Base-by-base conservation (phyloP, 768 basidiomycete species). In the Calocybe indica region DNA sequence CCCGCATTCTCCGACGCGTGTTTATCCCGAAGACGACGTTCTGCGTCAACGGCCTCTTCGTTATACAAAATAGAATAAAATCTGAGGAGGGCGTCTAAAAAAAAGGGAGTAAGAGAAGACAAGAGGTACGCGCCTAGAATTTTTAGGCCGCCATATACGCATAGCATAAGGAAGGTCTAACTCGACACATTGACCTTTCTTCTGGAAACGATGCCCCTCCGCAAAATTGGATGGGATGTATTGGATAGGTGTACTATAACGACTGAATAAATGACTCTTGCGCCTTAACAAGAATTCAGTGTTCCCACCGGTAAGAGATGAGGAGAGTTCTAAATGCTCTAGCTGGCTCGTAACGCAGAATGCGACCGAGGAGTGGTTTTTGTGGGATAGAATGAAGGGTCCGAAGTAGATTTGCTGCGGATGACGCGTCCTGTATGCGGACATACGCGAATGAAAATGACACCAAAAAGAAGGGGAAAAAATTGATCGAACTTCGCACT, bases 271-370 rank as follows among this genome's bases (percentile, higher is more conserved):
- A 47, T 52, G 7, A 41, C 11, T 11, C 4, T 35, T 41, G 15
- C 31, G 32, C 30, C 42, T 37, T 13, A 7, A 30, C 6, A 43
- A 28, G 33, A 41, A n/a, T 35, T 9, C 15, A 42, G 40, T 28
- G 1, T 45, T 56, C 67, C 40, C 51, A 83, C 86, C 85, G 74
- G 62, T 87, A 90, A 22, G 89, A 90, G 44, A 92, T 69, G 47
- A 87, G 69, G 14, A 92, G 67, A 31, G 86, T 80, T 53, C 85
- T 77, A 55, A 83, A 84, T 10, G 87, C 85, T 50, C 86, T 78
- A 10, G 89, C 88, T 15, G 76, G 79, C 53, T 92, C 89, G 50
- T 81, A 90, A 38, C 89, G 88, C 52, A 92, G 67, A 48, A 71
- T 70, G 37, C 87, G 77, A 41, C 89, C 89, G 54, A 87, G 64